These are phyloP conservation scores for Candida sojae DNA, from an alignment of 1,139 yeast species.

Conservation along the genomic window DNA sequence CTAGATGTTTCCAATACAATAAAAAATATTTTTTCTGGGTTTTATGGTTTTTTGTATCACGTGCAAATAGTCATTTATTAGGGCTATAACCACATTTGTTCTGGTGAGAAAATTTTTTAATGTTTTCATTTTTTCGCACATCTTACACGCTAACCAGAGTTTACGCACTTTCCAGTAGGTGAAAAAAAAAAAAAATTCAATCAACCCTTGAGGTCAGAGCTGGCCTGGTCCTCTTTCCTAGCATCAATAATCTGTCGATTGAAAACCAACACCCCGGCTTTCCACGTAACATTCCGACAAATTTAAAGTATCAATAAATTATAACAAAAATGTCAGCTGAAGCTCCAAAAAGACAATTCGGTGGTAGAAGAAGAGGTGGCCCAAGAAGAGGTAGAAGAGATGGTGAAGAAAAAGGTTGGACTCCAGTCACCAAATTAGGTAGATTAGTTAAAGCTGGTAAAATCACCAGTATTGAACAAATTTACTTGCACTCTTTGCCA, in stretches of 20 bases:
- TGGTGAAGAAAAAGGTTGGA: slow-evolving; percentile 98
- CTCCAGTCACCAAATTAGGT: slow-evolving; percentile 99
- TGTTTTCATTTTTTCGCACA: not conserved
- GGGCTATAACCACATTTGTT: not conserved
- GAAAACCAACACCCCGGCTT: slow-evolving; percentile 92
- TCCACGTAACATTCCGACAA: slow-evolving; percentile 89
- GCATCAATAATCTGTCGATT: slow-evolving; percentile 53
- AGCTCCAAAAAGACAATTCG: slow-evolving; percentile 59
- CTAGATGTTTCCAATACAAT: no score
- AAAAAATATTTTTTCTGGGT: no score
- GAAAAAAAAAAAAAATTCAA: not conserved
- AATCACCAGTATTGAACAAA: slow-evolving; percentile 95
- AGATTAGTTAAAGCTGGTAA: slow-evolving; percentile 99
- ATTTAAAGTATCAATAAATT: slow-evolving; percentile 13
- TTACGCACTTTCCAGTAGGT: no score
- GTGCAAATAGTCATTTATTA: not conserved
- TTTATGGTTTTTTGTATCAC: not conserved
- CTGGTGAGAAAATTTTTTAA: not conserved
- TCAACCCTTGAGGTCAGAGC: not conserved
- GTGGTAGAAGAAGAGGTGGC: slow-evolving; percentile 64
- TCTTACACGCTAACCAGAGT: not conserved
- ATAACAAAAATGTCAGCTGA: slow-evolving; percentile 60
- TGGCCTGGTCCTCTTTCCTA: not conserved
- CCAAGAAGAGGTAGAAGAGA: slow-evolving; percentile 61
- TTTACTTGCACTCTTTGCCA: slow-evolving; percentile 99